A percentile compares a stretch with the other conserved stretches of the same genome.
phyloP scores from a whole-genome alignment of 495 filamentous ascomycete species.

The Hypoxylon intermedium region DNA sequence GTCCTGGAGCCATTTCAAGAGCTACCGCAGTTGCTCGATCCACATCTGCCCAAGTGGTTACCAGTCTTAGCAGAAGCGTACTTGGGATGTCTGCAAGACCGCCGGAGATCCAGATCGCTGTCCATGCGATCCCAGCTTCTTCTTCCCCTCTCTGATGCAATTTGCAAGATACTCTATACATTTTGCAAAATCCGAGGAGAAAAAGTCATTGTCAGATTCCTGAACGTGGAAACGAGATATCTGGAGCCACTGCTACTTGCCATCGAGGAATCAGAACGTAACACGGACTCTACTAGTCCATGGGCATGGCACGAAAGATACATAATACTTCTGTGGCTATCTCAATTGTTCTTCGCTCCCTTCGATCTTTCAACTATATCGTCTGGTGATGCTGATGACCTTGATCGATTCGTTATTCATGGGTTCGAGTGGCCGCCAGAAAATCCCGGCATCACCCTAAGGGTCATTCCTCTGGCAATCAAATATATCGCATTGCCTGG shows the following conservation, averaged over 20 bases:
- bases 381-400: constrained; percentile 56
- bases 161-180: constrained; percentile 81
- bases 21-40: constrained; percentile 93
- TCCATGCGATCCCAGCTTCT: constrained; percentile 53
- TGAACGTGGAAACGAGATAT: constrained; percentile 84
- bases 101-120: constrained; percentile 35
- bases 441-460: constrained; percentile 71
- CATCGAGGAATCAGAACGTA: constrained; percentile 58
- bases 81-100: constrained; percentile 68
- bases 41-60: constrained; percentile 76
- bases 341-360: constrained; percentile 88
- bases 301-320: constrained; percentile 89
- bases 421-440: constrained; percentile 57
- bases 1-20: constrained; percentile 94
- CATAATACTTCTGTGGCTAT: constrained; percentile 88
- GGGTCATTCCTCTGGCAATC: constrained; percentile 74
- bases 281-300: constrained; percentile 25
- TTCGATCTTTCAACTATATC: constrained; percentile 91
- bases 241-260: constrained; percentile 79
- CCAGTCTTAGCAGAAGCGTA: constrained; percentile 76
- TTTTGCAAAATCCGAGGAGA: constrained; percentile 94
- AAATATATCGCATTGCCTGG: constrained; percentile 74
- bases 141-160: constrained; percentile 68
- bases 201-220: constrained; percentile 87
- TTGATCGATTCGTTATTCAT: constrained; percentile 38